Evolutionary conservation across 306 rosid species (phyloP), one percentile per base, ranked within the genome.

Genomic region (Pyrus bretschneideri): DNA sequence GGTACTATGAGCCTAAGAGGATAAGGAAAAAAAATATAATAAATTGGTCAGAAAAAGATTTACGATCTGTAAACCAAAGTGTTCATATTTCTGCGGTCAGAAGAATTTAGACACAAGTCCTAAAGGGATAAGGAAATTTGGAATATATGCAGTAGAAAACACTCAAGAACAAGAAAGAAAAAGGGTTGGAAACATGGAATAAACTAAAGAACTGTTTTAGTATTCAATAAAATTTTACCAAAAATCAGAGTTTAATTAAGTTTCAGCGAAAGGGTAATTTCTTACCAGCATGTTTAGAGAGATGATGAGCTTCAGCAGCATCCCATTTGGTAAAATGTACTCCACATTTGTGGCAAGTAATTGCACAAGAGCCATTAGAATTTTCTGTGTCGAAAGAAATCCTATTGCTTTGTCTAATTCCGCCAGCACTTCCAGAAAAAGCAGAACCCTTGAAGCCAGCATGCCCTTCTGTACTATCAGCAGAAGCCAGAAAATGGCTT

Each of bases 281-380:
- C 76, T 74, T 79, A 87, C 97, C 96, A 51, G 97, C 97, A 86
- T 93, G 97, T 80, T 89, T 93, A 80, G 97, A 90, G 70, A 93
- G 92, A 84, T 93, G 97, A 70, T 93, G 97, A 51, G 93, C 75
- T 82, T 90, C 97, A 73, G 96, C 97, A 82, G 91, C 93, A 44
- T 93, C 97, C 96, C 96, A 90, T 78, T 87, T 93, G 81, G 38
- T 82, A 40, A 93, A 93, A 70, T 89, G 91, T 75, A 89, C 97
- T 35, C 97, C 97, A 78, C 97, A 93, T 83, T 93, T 93, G 85
- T 90, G 96, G 44, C 97, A 93, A 79, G 88, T 86, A 27, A 88
- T 77, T 25, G 82, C 60, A 14, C 83, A 84, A 70, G 86, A 77
- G 29, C 88, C 91, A 75, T 85, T 83, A 10, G 87, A 66, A 55